Evolutionary conservation across 805 yeast species (phyloP).

Genomic region (Candida rishiriensis): DNA sequence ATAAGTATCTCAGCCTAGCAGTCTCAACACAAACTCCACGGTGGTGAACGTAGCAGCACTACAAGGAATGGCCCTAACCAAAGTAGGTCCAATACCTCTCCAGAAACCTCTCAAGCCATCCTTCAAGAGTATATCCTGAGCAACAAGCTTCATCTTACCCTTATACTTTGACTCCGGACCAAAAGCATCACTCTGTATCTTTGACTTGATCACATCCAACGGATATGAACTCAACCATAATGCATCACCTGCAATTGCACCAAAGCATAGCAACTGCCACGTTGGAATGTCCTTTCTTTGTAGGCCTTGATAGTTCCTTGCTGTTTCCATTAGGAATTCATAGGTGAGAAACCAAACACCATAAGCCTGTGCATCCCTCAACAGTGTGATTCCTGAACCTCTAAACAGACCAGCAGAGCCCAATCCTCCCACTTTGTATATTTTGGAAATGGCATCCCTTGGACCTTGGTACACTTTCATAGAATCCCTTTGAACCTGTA

Average conservation of each 20-base stretch:
- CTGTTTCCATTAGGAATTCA: constrained; percentile 46
- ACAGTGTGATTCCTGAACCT: constrained; percentile 49
- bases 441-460: constrained; percentile 38
- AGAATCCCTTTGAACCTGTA: constrained; percentile 48
- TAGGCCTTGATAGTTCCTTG: constrained; percentile 31
- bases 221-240: constrained; percentile 58
- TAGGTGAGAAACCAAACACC: constrained; percentile 72
- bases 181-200: constrained; percentile 51
- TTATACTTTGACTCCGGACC: constrained; percentile 39
- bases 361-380: constrained; percentile 66
- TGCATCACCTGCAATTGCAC: constrained; percentile 67
- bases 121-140: constrained; percentile 34
- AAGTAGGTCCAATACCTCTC: constrained; percentile 59
- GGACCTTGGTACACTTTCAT: constrained; percentile 37
- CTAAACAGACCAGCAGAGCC: constrained; percentile 43
- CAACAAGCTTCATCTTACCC: constrained; percentile 35
- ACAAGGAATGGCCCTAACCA: constrained; percentile 58
- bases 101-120: constrained; percentile 53
- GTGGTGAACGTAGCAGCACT: constrained; percentile 76
- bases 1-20: constrained; percentile 39
- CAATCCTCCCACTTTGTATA: constrained; percentile 39
- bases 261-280: constrained; percentile 49
- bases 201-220: constrained; percentile 47
- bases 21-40: constrained; percentile 61
- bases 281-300: constrained; percentile 48